Evolutionary conservation across 805 yeast species (phyloP), one percentile per base, ranked within the genome.

Genomic region (Zygosaccharomyces rouxii): DNA sequence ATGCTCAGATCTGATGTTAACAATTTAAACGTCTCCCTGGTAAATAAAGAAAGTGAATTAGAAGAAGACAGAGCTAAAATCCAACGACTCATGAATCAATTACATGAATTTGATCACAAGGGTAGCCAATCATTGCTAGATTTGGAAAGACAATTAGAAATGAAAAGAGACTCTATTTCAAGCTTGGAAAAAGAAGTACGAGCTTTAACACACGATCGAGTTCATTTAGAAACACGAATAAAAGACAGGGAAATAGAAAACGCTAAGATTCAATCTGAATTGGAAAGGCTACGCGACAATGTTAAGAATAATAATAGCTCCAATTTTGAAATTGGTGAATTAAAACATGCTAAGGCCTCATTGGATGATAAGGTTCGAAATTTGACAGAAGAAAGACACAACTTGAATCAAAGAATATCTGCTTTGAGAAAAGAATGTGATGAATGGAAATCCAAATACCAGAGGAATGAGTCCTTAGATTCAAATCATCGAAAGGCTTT

Each of bases 71-170:
- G 41, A 29, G 41, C 35, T 18, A 55, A 54, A 29, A 42, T 58
- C 11, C 43, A 54, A n/a, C 46, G 58, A 25, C 48, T 58, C 14
- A 42, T 46, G 1, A 46, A 43, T 26, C 53, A 53, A 31, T 47
- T 53, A 31, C 52, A 53, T 19, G 61, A 57, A 31, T 48, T 53
- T 43, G 60, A 58, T 35, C 54, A 52, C 19, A 55, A 51, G 21
- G 51, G 55, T 18, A 50, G 51, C 21, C 49, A 46, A 42, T 39
- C 50, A 10, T 38, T 52, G 39, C 11, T 45, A 41, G 51, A 49
- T 33, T 38, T 53, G 16, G 55, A 54, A 28, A 48, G 22, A n/a
- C 47, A 48, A 35, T 42, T 54, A 10, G 55, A 52, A 6, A 29
- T 30, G 18, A 55, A 53, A 40, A 50, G 22, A 18, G 40, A 42